Percentiles rank a stretch among this genome's conserved stretches.
Evolutionary conservation across 129 eudicot species (phyloP).

Genomic region (Pulicaria dysenterica): DNA sequence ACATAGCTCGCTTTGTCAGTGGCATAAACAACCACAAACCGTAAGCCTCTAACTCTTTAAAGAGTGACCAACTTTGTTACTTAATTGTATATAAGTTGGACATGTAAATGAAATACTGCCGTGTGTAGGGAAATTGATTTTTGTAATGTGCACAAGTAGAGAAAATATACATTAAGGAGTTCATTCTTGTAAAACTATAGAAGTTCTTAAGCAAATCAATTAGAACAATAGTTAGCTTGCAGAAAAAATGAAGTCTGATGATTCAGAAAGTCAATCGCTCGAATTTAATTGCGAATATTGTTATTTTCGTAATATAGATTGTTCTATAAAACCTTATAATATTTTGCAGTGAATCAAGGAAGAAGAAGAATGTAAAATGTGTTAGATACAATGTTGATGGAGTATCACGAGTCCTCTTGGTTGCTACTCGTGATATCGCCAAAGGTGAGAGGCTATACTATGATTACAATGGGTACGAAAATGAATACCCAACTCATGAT

Average conservation of each 20-base stretch:
- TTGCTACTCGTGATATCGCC: constrained; percentile 68
- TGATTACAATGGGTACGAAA: constrained; percentile 80
- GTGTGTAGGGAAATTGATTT: too few species aligned
- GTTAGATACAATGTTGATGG: constrained; percentile 69
- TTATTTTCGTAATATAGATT: background rate
- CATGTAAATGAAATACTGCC: background rate
- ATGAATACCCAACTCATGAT: constrained; percentile 72
- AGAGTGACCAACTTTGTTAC: background rate
- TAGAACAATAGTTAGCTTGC: background rate
- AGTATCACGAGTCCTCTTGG: constrained; percentile 60
- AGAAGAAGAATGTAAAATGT: constrained; percentile 68
- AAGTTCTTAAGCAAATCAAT: too few species aligned
- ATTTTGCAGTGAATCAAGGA: constrained; percentile 60
- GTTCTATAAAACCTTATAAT: constrained; percentile 20
- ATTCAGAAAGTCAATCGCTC: constrained; percentile 4
- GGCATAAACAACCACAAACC: constrained; percentile 70
- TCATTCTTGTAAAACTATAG: background rate
- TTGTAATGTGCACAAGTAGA: too few species aligned
- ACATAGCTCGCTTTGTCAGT: constrained; percentile 71
- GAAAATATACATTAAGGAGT: too few species aligned
- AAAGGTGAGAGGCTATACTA: constrained; percentile 74
- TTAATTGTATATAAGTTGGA: background rate
- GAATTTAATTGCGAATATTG: background rate
- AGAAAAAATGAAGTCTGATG: background rate
- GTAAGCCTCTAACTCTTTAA: constrained; percentile 46